A percentile compares a stretch with the other conserved stretches of the same genome.
phyloP scores from a whole-genome alignment of 768 basidiomycete genomes.

The Epithele typhae region DNA sequence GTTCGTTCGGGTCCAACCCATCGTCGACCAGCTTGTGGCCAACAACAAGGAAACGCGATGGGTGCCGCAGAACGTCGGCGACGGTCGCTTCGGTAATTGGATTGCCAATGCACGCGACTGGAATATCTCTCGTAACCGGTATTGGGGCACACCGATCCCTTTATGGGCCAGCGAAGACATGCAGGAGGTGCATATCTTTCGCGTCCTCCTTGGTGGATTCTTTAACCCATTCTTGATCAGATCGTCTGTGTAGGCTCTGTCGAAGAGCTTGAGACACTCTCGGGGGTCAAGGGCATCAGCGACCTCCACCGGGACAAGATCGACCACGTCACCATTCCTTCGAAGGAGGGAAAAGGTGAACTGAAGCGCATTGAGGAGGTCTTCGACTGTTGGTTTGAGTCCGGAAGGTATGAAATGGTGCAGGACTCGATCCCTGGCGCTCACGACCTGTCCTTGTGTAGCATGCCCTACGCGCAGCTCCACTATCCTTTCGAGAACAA shows the following conservation, averaged over 20 bases:
- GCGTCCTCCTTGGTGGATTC: too few species aligned
- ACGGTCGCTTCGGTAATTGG: constrained; percentile 96
- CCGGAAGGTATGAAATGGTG: constrained; percentile 76
- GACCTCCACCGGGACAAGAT: constrained; percentile 95
- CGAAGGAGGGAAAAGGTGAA: constrained; percentile 77
- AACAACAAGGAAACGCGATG: constrained; percentile 92
- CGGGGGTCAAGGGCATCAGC: constrained; percentile 77
- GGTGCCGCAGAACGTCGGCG: constrained; percentile 91
- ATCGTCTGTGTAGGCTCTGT: constrained; percentile 63
- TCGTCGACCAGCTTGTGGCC: constrained; percentile 80
- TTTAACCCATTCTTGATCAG: neutral
- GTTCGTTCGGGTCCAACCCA: constrained; percentile 88
- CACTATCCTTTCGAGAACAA: constrained; percentile 99
- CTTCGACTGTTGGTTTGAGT: constrained; percentile 99
- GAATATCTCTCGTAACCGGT: constrained; percentile 98
- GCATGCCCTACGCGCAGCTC: constrained; percentile 97
- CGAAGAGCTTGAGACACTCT: constrained; percentile 78
- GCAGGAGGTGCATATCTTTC: constrained; percentile 59
- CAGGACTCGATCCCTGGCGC: neutral
- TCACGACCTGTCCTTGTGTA: constrained; percentile 27
- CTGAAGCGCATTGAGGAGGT: constrained; percentile 94
- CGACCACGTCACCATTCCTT: constrained; percentile 95
- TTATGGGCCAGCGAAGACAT: constrained; percentile 93
- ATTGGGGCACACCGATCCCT: constrained; percentile 98
- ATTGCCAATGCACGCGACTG: constrained; percentile 97